phyloP scores from a whole-genome alignment of 352 stramenopile genomes.

The Phytopythium montanum region DNA sequence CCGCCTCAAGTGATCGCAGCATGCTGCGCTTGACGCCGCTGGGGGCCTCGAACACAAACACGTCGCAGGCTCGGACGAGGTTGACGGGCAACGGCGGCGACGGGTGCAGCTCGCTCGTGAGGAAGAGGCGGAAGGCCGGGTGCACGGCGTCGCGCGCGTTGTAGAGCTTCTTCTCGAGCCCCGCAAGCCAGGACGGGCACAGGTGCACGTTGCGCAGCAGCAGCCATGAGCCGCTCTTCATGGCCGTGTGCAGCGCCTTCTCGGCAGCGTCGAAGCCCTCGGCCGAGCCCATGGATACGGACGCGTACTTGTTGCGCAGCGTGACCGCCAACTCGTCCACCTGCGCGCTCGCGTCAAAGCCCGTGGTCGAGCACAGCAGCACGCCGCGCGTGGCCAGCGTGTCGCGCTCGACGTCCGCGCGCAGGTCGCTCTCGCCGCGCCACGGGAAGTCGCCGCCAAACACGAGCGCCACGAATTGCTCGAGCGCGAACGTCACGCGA shows the following conservation, averaged over 20 bases:
- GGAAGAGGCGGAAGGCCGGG: constrained; percentile 89
- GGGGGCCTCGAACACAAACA: constrained; percentile 98
- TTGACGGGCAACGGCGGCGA: constrained; percentile 94
- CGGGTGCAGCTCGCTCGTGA: constrained; percentile 98
- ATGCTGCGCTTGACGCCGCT: constrained; percentile 97
- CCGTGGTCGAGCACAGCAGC: constrained; percentile 95
- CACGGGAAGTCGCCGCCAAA: constrained; percentile 94
- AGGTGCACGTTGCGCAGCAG: constrained; percentile 99
- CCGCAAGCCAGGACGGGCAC: constrained; percentile 96
- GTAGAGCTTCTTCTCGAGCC: constrained; percentile 97
- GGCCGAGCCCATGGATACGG: constrained; percentile 97
- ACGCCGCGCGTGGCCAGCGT: constrained; percentile 91
- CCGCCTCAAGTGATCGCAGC: constrained; percentile 92
- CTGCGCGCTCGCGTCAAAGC: constrained; percentile 97
- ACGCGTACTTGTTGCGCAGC: constrained; percentile 92
- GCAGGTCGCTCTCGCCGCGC: constrained; percentile 93
- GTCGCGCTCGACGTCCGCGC: constrained; percentile 91
- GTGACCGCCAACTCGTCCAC: constrained; percentile 94
- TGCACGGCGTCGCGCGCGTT: constrained; percentile 71
- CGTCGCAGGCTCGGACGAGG: constrained; percentile 95
- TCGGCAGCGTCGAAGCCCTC: constrained; percentile 97
- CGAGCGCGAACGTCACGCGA: constrained; percentile 78
- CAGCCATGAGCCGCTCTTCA: constrained; percentile 97
- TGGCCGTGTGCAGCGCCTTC: constrained; percentile 91
- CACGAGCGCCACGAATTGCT: constrained; percentile 70